Percentiles rank a stretch among this genome's conserved stretches.
Conservation (phyloP, 225 moss, liverwort and hornwort species). For the Asterella californica region DNA sequence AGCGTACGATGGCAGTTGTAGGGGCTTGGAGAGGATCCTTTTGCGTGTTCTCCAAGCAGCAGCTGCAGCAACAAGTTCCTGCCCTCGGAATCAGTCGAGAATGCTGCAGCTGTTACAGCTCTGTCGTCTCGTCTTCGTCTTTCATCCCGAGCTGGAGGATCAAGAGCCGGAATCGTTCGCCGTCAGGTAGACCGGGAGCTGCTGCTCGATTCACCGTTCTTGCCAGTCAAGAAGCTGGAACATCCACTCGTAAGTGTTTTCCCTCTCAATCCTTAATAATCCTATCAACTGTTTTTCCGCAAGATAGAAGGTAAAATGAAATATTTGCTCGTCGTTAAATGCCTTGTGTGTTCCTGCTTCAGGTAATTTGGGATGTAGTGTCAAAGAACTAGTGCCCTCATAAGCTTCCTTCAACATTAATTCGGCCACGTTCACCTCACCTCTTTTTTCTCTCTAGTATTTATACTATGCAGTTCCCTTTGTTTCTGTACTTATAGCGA, state of each 20-base stretch:
- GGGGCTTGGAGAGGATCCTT: conserved; percentile 15
- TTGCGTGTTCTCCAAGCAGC: background rate
- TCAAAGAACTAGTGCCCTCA: background rate
- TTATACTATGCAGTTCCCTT: too few species aligned
- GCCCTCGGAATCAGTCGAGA: conserved; percentile 1
- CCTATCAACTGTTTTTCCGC: background rate
- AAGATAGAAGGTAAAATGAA: background rate
- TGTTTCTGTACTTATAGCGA: too few species aligned
- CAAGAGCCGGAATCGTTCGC: background rate
- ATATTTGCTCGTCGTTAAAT: background rate
- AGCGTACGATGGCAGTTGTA: conserved; percentile 21
- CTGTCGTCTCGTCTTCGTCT: background rate
- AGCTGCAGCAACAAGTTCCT: conserved; percentile 1
- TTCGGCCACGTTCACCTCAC: background rate
- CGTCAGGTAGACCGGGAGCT: background rate
- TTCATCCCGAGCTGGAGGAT: background rate
- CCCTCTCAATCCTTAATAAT: background rate
- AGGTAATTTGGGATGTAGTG: background rate
- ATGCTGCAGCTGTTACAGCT: conserved; percentile 4
- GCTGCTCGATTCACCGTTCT: conserved; percentile 7
- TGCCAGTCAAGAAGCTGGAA: conserved; percentile 35
- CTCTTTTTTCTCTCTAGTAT: too few species aligned
- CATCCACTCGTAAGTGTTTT: conserved; percentile 31
- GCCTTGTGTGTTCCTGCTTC: background rate
- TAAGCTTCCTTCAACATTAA: background rate